Percentiles rank a stretch among this genome's conserved stretches.
Evolutionary conservation across 2,329 filamentous ascomycete species (phyloP).

Genomic region (Pseudogymnoascus sp.): DNA sequence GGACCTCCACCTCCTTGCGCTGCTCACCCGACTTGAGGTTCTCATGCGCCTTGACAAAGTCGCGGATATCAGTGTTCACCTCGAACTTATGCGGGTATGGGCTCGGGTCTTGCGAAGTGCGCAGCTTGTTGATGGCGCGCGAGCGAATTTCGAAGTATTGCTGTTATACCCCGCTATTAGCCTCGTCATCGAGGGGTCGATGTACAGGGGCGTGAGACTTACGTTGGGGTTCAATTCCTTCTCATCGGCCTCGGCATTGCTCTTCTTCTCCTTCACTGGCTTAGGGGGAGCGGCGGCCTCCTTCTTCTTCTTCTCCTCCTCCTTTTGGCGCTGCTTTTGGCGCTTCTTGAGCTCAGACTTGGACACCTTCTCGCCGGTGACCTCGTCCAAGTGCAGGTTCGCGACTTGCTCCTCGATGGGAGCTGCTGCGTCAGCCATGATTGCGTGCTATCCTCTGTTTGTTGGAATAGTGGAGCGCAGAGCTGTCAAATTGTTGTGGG

Average conservation of each 20-base stretch:
- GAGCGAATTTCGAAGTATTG: constrained; percentile 97
- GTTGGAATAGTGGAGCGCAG: constrained; percentile 8
- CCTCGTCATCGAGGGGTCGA: background rate
- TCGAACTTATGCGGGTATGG: constrained; percentile 94
- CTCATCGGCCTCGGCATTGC: constrained; percentile 47
- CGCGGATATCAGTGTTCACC: constrained; percentile 71
- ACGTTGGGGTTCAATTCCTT: constrained; percentile 74
- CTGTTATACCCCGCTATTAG: constrained; percentile 33
- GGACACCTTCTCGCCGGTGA: constrained; percentile 81
- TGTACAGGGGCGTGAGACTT: constrained; percentile 29
- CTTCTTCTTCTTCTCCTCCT: constrained; percentile 84
- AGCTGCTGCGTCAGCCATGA: constrained; percentile 29
- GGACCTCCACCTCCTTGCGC: constrained; percentile 66
- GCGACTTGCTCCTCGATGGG: constrained; percentile 38
- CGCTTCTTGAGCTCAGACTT: constrained; percentile 92
- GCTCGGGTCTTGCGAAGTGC: constrained; percentile 66
- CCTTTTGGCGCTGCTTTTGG: constrained; percentile 82
- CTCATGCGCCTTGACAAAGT: constrained; percentile 73
- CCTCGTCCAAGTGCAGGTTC: constrained; percentile 82
- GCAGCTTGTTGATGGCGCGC: constrained; percentile 69
- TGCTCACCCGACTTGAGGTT: constrained; percentile 84
- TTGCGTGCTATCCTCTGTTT: constrained; percentile 17
- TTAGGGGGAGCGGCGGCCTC: constrained; percentile 60
- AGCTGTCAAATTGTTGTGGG: constrained; percentile 8
- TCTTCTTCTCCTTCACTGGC: constrained; percentile 53